phyloP scores from a whole-genome alignment of 768 basidiomycete species.

The Pleurotus tuber-regium region DNA sequence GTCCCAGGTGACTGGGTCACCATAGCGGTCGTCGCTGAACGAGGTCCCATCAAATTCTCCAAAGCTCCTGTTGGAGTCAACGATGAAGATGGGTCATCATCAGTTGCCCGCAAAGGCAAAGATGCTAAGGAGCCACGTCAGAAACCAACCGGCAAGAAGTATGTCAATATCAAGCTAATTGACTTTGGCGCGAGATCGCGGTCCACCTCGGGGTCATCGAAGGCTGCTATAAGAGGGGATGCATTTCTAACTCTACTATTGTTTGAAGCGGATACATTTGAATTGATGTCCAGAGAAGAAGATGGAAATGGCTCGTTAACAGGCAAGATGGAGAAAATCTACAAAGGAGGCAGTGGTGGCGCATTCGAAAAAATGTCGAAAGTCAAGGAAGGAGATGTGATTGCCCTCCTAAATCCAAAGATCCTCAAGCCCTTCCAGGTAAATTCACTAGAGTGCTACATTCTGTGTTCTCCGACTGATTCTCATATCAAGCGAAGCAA shows the following conservation, averaged over 20 bases:
- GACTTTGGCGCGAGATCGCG: conserved; percentile 72
- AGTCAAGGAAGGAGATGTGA: conserved; percentile 83
- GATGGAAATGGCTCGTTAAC: conserved; percentile 25
- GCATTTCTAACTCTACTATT: conserved; percentile 80
- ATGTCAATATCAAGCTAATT: conserved; percentile 80
- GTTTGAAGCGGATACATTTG: conserved; percentile 82
- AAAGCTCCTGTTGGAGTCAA: conserved; percentile 60
- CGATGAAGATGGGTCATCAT: conserved; percentile 38
- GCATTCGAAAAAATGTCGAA: conserved; percentile 89
- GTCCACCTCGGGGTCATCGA: conserved; percentile 43
- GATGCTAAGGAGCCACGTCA: conserved; percentile 26
- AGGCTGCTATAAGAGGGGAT: conserved; percentile 70
- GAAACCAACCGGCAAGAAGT: conserved; percentile 68
- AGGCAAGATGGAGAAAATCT: conserved; percentile 53
- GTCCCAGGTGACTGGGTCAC: conserved; percentile 94
- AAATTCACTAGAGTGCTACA: conserved; percentile 17
- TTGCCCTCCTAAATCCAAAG: conserved; percentile 85
- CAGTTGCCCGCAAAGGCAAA: conserved; percentile 30
- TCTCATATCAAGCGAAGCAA: conserved; percentile 35
- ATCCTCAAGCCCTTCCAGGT: conserved; percentile 88
- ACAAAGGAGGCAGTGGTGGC: conserved; percentile 87
- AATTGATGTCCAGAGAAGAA: conserved; percentile 50
- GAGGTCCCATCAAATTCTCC: conserved; percentile 74
- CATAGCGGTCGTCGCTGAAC: conserved; percentile 92
- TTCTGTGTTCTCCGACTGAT: neutral